A percentile compares a stretch with the other conserved stretches of the same genome.
These are phyloP conservation scores for Leersia perrieri DNA, from an alignment of 176 grass and related monocot species.

Conservation along the genomic window DNA sequence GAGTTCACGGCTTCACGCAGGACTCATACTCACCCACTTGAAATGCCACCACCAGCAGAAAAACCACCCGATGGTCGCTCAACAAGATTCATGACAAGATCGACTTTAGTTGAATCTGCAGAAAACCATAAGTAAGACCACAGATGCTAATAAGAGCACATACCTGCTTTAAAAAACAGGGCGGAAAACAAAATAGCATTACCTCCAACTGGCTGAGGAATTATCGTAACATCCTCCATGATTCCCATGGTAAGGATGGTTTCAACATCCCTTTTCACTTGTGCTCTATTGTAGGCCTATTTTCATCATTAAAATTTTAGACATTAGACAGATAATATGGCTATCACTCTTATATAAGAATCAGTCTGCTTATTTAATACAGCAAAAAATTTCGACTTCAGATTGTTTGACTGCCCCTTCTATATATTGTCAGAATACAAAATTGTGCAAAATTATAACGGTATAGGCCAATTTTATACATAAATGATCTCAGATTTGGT, in stretches of 20 bases:
- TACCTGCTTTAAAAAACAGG: slow-evolving; percentile 12
- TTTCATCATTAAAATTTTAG: slow-evolving; percentile 29
- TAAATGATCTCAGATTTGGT: neutral
- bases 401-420: neutral
- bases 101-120: slow-evolving; percentile 91
- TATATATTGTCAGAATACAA: slow-evolving; percentile 3
- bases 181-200: slow-evolving; percentile 32
- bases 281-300: slow-evolving; percentile 85
- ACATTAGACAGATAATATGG: slow-evolving; percentile 16
- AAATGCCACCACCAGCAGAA: slow-evolving; percentile 98
- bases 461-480: neutral
- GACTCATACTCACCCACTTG: slow-evolving; percentile 76
- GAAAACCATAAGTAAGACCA: slow-evolving; percentile 30
- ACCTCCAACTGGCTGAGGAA: slow-evolving; percentile 90
- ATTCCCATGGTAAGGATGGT: slow-evolving; percentile 99
- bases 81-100: slow-evolving; percentile 99
- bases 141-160: neutral
- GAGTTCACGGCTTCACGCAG: slow-evolving; percentile 16
- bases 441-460: neutral
- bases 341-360: neutral
- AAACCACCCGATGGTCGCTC: slow-evolving; percentile 96
- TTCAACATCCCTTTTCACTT: slow-evolving; percentile 96
- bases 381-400: slow-evolving; percentile 8
- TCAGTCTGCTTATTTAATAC: neutral
- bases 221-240: slow-evolving; percentile 96